phyloP scores from a whole-genome alignment of 2,329 filamentous ascomycete species.

The Ophiostoma perfectum region DNA sequence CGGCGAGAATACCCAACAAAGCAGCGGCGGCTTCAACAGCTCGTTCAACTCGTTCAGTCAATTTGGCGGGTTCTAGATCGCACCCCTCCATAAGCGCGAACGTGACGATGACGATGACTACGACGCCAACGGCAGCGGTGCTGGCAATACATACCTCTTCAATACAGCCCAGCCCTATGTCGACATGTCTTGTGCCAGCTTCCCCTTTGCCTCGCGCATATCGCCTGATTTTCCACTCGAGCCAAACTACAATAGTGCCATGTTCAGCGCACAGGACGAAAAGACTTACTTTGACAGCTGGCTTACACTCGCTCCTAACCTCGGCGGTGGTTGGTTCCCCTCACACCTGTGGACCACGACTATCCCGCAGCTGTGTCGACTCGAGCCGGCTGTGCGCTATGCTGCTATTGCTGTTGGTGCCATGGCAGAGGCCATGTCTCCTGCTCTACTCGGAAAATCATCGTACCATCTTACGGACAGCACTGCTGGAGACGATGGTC shows the following conservation, averaged over 20 bases:
- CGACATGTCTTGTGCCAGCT: not conserved
- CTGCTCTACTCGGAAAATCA: constrained; percentile 19
- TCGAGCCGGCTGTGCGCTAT: constrained; percentile 35
- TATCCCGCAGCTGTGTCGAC: constrained; percentile 34
- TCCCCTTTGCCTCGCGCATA: not conserved
- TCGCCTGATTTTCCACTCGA: constrained; percentile 14
- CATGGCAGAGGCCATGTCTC: constrained; percentile 28
- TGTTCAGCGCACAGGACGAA: constrained; percentile 27
- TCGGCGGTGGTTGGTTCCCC: constrained; percentile 33
- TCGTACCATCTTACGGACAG: constrained; percentile 14
- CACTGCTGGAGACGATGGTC: not conserved
- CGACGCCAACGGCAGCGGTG: not conserved
- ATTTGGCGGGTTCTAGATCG: not conserved
- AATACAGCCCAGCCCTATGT: not conserved
- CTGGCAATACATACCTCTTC: not conserved
- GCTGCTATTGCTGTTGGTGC: constrained; percentile 38
- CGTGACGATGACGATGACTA: constrained; percentile 18
- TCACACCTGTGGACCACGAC: constrained; percentile 35
- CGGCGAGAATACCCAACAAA: not conserved
- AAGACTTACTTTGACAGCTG: constrained; percentile 31
- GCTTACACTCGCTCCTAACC: constrained; percentile 26
- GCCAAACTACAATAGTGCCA: constrained; percentile 21
- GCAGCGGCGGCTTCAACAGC: not conserved
- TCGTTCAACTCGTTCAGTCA: not conserved
- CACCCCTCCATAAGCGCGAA: not conserved